A percentile compares a stretch with the other conserved stretches of the same genome.
Evolutionary conservation across 345 rosid species (phyloP).

Genomic region (Gossypium thurberi): DNA sequence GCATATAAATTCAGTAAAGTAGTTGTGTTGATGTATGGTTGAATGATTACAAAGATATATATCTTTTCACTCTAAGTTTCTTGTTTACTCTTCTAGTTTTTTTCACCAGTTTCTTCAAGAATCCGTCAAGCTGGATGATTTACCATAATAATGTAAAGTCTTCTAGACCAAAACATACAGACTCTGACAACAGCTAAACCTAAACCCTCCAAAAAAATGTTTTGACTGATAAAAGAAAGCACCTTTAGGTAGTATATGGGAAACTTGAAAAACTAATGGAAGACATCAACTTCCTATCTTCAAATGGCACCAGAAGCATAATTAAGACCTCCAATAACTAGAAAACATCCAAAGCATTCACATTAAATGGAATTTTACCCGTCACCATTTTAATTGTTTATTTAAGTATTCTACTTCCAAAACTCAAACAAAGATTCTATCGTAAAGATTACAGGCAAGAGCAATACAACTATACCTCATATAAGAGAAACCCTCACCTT

Average conservation of each 20-base stretch:
- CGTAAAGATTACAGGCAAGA: neutral
- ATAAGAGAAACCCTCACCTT: slow-evolving; percentile 53
- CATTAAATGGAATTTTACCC: neutral
- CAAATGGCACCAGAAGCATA: neutral
- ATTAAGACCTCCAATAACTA: neutral
- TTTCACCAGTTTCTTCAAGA: too few relatives aligned
- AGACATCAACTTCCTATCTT: neutral
- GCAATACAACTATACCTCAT: neutral
- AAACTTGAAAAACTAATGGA: too few relatives aligned
- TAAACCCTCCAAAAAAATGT: too few relatives aligned
- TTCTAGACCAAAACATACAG: too few relatives aligned
- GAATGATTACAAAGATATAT: too few relatives aligned
- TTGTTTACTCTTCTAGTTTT: too few relatives aligned
- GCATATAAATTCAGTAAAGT: too few relatives aligned
- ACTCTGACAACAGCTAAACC: too few relatives aligned
- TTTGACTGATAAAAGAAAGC: neutral
- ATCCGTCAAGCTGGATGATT: neutral
- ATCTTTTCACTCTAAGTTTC: too few relatives aligned
- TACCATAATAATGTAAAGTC: neutral
- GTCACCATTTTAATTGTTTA: neutral
- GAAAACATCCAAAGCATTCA: neutral
- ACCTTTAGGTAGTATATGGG: too few relatives aligned
- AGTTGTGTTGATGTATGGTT: too few relatives aligned
- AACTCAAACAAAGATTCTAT: neutral
- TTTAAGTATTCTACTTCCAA: neutral